phyloP scores from a whole-genome alignment of 345 rosid genomes.

The Populus alba region DNA sequence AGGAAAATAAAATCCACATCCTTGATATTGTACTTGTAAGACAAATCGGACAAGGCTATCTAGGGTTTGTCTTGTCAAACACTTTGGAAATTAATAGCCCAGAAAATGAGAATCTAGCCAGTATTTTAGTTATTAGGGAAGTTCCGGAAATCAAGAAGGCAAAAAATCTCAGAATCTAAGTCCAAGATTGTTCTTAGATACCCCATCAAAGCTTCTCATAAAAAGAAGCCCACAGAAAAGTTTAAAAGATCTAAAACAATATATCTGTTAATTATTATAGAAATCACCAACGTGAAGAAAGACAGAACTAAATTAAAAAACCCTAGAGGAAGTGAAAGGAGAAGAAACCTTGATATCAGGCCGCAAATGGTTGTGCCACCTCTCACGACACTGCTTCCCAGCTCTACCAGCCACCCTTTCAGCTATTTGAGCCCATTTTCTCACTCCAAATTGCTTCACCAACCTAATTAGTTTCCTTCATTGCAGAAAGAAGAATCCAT shows the following conservation, averaged over 20 bases:
- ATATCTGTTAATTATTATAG: not conserved
- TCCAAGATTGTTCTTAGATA: not conserved
- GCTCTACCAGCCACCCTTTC: slow-evolving; percentile 75
- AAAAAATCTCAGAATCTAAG: not conserved
- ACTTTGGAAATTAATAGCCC: too few species aligned
- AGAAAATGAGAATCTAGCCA: not conserved
- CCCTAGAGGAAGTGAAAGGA: not conserved
- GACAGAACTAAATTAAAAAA: not conserved
- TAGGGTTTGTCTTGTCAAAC: not conserved
- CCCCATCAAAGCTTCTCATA: not conserved
- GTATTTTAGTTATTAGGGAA: not conserved
- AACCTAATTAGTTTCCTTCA: slow-evolving; percentile 65
- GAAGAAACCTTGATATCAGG: slow-evolving; percentile 78
- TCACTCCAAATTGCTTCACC: slow-evolving; percentile 80
- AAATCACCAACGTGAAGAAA: not conserved
- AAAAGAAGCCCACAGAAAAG: not conserved
- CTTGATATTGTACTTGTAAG: not conserved
- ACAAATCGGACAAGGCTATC: not conserved
- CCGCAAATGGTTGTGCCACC: slow-evolving; percentile 98
- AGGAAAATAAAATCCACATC: not conserved
- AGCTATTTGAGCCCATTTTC: slow-evolving; percentile 91
- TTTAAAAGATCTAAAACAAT: not conserved
- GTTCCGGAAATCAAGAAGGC: not conserved
- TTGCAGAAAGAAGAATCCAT: slow-evolving; percentile 5
- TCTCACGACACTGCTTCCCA: slow-evolving; percentile 94